Base-by-base conservation (phyloP, 768 basidiomycete genomes). In the Termitomyces sp. region DNA sequence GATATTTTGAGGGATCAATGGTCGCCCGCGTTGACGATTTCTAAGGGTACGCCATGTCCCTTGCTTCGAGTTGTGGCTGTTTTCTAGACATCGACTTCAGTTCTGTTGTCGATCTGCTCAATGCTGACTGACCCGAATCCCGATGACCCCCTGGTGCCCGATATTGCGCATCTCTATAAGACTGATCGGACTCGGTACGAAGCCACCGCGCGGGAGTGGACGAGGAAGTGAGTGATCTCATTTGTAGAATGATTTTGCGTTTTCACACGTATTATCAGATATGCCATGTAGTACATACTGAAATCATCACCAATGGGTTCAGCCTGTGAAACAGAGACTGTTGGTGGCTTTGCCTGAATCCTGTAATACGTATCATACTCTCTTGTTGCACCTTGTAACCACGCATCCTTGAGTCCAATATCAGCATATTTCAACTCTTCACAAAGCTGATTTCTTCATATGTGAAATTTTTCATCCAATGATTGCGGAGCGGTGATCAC, bases 101-200 rank as follows among this genome's bases (percentile, higher is more conserved):
- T 99, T 42, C 74, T 99, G 33, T 83, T 98, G 67, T 97, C 95
- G 70, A 98, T 99, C 73, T 98, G 96, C 72, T 99, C 97, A 67
- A 95, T 98, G 93, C 77, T 99, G 69, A 99, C 96, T 52, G 97
- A 99, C 73, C 97, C 97, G 63, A 99, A 98, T 77, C 96, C 96
- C 57, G 97, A 99, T 75, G 97, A 99, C 70, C 97, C 97, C 3
- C 81, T 98, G 74, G 96, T 98, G 51, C 97, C 97, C 55, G 97
- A 99, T 70, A 98, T 98, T 64, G 97, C 97, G 57, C 93, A 96
- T 75, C 76, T 98, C 65, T 99, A 99, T 87, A 99, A 98, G 93
- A 98, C 95, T 39, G 97, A 99, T 77, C 87, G 96, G 66, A 78
- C 91, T 63, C 87, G 95, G 68, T 99, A 99, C 72, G 97, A 98